A percentile compares a stretch with the other conserved stretches of the same genome.
Conservation (phyloP, 225 moss, liverwort and hornwort species). For the Ulota crispa region DNA sequence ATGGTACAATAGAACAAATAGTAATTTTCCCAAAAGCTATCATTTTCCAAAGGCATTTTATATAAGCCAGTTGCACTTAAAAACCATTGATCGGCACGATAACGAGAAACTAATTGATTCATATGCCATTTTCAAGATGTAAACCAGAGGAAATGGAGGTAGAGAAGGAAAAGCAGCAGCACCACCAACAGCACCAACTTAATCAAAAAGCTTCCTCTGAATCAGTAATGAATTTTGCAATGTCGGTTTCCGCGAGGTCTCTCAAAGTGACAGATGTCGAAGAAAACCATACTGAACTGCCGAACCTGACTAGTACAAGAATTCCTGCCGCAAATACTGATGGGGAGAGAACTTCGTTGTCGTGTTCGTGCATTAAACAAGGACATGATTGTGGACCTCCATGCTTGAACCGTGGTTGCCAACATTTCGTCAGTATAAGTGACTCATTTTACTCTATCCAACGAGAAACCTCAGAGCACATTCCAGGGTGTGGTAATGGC, state of each 20-base stretch:
- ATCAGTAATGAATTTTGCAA: not conserved
- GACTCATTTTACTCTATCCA: conserved; percentile 25
- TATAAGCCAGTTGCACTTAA: not conserved
- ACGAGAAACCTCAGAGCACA: conserved; percentile 1
- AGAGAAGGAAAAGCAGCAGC: conserved; percentile 19
- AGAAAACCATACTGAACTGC: not conserved
- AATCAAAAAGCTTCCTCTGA: conserved; percentile 11
- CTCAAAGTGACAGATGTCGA: not conserved
- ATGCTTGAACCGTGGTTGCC: conserved; percentile 31
- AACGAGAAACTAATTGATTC: conserved; percentile 7
- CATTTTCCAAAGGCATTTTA: not conserved
- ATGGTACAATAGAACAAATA: not conserved
- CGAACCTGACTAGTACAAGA: not conserved
- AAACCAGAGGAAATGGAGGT: conserved; percentile 42
- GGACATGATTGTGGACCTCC: conserved; percentile 19
- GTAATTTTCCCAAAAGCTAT: not conserved
- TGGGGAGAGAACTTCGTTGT: not conserved
- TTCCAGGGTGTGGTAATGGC: not conserved
- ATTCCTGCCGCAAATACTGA: not conserved
- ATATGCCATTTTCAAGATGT: conserved; percentile 39
- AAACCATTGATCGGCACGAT: not conserved
- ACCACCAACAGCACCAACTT: conserved; percentile 13
- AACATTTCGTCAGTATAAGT: conserved; percentile 24
- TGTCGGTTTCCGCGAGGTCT: not conserved
- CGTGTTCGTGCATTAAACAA: conserved; percentile 29